Percentiles rank a stretch among this genome's conserved stretches.
phyloP scores from a whole-genome alignment of 192 early-diverging fungal genomes.

The Rhizophagus prolifer region DNA sequence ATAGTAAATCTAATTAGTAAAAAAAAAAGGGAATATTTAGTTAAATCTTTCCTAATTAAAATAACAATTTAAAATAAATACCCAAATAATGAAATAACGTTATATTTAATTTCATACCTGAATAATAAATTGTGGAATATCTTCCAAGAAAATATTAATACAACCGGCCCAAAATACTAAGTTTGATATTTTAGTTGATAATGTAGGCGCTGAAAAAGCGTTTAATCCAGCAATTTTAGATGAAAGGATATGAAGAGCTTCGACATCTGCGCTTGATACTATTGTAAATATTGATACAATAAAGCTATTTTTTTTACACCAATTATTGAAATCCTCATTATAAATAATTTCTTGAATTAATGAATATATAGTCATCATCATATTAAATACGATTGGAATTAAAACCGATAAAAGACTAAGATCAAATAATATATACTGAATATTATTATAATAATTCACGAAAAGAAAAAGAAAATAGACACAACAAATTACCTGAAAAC shows the following conservation, averaged over 20 bases:
- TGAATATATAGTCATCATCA: background rate
- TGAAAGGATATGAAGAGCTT: background rate
- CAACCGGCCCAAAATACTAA: background rate
- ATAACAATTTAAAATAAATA: too few relatives aligned
- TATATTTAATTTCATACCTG: background rate
- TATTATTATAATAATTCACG: too few relatives aligned
- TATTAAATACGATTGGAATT: too few relatives aligned
- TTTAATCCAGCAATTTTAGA: constrained; percentile 4
- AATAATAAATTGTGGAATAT: constrained; percentile 17
- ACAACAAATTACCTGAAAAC: background rate
- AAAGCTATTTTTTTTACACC: background rate
- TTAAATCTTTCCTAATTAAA: too few relatives aligned
- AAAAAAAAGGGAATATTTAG: background rate
- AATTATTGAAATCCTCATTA: background rate
- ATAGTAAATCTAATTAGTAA: background rate
- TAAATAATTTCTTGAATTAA: constrained; percentile 6
- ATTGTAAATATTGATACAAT: background rate
- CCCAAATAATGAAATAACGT: background rate
- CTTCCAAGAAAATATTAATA: background rate
- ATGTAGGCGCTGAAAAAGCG: background rate
- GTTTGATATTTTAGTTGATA: background rate
- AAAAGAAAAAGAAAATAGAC: too few relatives aligned
- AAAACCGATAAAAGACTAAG: too few relatives aligned
- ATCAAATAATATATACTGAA: too few relatives aligned
- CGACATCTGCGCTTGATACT: constrained; percentile 14